Conservation (phyloP, 768 basidiomycete species). For the Boletus patriciae region DNA sequence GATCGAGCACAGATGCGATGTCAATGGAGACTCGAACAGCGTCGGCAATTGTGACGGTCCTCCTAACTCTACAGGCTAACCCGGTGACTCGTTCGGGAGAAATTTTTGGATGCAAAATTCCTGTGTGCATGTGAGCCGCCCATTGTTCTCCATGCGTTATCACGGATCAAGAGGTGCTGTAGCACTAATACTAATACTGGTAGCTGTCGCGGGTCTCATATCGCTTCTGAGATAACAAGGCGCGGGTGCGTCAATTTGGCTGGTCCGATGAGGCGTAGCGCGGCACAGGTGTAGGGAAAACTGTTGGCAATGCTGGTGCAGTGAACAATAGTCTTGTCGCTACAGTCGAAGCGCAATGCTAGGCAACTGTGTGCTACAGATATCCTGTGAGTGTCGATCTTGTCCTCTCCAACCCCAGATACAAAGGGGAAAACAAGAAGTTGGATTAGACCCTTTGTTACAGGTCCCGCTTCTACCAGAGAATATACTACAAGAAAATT, state of each 20-base stretch:
- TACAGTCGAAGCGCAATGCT: not conserved
- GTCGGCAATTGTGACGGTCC: not conserved
- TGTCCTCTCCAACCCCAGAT: not conserved
- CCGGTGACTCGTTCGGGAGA: not conserved
- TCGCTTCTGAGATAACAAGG: not conserved
- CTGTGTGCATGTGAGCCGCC: not conserved
- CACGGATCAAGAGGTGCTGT: not conserved
- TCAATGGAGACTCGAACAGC: not conserved
- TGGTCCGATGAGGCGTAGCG: not conserved
- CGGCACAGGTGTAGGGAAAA: not conserved
- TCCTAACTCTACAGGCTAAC: not conserved
- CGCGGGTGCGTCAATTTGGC: not conserved
- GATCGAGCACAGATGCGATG: not conserved
- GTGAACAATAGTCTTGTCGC: not conserved
- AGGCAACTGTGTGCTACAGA: not conserved
- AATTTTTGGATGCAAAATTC: not conserved
- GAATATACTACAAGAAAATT: not conserved
- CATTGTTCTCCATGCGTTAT: not conserved
- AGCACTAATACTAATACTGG: not conserved
- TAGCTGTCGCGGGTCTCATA: not conserved
- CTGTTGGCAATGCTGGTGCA: not conserved
- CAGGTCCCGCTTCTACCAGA: not conserved
- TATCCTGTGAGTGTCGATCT: not conserved
- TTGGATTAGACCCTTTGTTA: not conserved
- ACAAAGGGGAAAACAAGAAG: not conserved